A percentile compares a stretch with the other conserved stretches of the same genome.
phyloP scores from a whole-genome alignment of 148 eudicot genomes.

The Rhododendron williamsianum region DNA sequence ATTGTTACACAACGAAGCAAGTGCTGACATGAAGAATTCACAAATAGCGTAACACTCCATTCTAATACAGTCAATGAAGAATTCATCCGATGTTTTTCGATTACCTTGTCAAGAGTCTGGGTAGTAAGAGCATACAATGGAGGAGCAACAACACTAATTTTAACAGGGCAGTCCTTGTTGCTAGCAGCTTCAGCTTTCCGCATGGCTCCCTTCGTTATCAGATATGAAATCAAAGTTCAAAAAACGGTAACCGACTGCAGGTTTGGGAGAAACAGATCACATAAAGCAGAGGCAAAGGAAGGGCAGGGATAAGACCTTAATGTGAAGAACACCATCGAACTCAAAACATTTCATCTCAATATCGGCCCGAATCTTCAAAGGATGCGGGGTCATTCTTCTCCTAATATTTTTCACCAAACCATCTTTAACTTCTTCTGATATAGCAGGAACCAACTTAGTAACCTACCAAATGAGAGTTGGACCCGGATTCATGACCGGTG shows the following conservation, averaged over 20 bases:
- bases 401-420: slow-evolving; percentile 68
- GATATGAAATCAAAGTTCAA: no score
- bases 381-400: slow-evolving; percentile 98
- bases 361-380: slow-evolving; percentile 94
- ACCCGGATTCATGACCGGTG: slow-evolving; percentile 4
- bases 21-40: no score
- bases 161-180: slow-evolving; percentile 85
- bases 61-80: not conserved
- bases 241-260: no score
- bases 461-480: slow-evolving; percentile 33
- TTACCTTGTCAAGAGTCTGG: slow-evolving; percentile 97
- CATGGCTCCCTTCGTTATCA: slow-evolving; percentile 70
- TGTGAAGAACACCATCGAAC: slow-evolving; percentile 95
- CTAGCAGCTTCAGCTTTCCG: slow-evolving; percentile 95
- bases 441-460: slow-evolving; percentile 71
- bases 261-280: not conserved
- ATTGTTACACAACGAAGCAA: no score
- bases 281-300: not conserved
- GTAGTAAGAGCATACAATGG: slow-evolving; percentile 91
- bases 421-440: slow-evolving; percentile 89
- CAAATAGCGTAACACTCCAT: not conserved
- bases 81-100: not conserved
- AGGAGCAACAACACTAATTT: slow-evolving; percentile 91
- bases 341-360: slow-evolving; percentile 95
- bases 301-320: slow-evolving; percentile 49